Evolutionary conservation across 768 basidiomycete genomes (phyloP).

Genomic region (Filobasidium floriforme): DNA sequence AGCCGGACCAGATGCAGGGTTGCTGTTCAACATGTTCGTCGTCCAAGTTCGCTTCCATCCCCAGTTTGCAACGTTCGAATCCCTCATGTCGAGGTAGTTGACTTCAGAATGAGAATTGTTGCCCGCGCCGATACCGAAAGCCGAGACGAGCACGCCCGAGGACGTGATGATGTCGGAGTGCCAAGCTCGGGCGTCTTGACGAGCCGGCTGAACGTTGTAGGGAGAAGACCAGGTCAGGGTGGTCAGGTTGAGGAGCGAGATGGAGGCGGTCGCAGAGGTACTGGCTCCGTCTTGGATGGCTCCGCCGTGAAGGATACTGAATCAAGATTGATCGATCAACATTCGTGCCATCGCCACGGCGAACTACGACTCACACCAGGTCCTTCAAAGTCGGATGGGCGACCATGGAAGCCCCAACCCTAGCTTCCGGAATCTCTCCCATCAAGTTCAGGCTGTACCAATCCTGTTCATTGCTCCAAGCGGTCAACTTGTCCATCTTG

Average conservation of each 20-base stretch:
- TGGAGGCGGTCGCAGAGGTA: conserved; percentile 27
- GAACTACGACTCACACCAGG: conserved; percentile 15
- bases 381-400: conserved; percentile 39
- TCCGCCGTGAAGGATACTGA: conserved; percentile 40
- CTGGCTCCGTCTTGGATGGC: conserved; percentile 21
- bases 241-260: conserved; percentile 41
- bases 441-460: conserved; percentile 34
- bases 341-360: no score
- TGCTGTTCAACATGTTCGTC: conserved; percentile 30
- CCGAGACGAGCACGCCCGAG: conserved; percentile 43
- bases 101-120: conserved; percentile 33
- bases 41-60: conserved; percentile 41
- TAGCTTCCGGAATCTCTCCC: conserved; percentile 35
- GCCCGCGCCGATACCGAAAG: conserved; percentile 35
- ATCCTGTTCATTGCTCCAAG: conserved; percentile 30
- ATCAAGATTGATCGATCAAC: no score
- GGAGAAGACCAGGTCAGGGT: conserved; percentile 41
- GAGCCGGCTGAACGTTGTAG: conserved; percentile 38
- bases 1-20: background rate
- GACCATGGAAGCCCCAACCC: conserved; percentile 39
- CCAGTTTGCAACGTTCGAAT: conserved; percentile 32
- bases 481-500: conserved; percentile 30
- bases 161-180: conserved; percentile 41
- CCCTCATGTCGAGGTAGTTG: conserved; percentile 41
- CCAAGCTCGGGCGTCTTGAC: conserved; percentile 36